Conservation (phyloP, 2,329 filamentous ascomycete genomes). For the Trichophyton verrucosum region DNA sequence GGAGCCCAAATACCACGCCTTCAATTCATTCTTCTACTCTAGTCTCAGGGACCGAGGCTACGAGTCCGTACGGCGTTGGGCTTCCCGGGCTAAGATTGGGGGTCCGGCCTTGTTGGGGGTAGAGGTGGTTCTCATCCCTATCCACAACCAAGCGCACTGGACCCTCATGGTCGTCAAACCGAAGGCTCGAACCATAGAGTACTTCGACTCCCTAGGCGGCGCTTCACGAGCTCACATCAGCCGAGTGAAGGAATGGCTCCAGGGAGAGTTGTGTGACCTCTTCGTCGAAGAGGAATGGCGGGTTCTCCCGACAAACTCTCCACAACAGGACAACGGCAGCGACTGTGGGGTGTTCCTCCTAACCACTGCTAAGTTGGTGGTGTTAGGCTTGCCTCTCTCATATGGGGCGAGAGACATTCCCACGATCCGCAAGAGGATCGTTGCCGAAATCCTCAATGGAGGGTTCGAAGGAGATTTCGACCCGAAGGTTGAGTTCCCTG, state of each 20-base stretch:
- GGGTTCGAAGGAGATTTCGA: slow-evolving; percentile 33
- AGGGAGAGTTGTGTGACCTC: slow-evolving; percentile 28
- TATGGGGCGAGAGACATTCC: slow-evolving; percentile 31
- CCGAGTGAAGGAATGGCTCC: slow-evolving; percentile 31
- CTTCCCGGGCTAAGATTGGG: slow-evolving; percentile 36
- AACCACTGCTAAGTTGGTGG: slow-evolving; percentile 37
- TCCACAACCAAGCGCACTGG: slow-evolving; percentile 38
- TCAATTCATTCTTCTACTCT: slow-evolving; percentile 35
- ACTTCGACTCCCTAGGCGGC: slow-evolving; percentile 36
- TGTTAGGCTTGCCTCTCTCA: slow-evolving; percentile 31
- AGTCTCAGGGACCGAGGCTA: slow-evolving; percentile 32
- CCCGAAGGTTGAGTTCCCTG: slow-evolving; percentile 11
- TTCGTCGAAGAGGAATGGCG: slow-evolving; percentile 36
- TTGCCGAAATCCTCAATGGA: slow-evolving; percentile 37
- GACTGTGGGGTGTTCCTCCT: slow-evolving; percentile 41
- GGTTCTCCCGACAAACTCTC: slow-evolving; percentile 28
- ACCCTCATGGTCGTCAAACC: slow-evolving; percentile 38
- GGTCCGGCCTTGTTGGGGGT: slow-evolving; percentile 33
- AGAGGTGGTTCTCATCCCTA: slow-evolving; percentile 37
- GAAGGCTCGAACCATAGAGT: slow-evolving; percentile 31
- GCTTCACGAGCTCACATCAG: slow-evolving; percentile 22
- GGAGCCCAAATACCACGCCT: slow-evolving; percentile 31
- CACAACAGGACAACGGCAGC: slow-evolving; percentile 35
- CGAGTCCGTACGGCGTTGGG: slow-evolving; percentile 31
- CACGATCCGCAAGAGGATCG: slow-evolving; percentile 34